These are phyloP conservation scores for Diplodia scrobiculata DNA, from an alignment of 2,329 filamentous ascomycete species.

Conservation along the genomic window DNA sequence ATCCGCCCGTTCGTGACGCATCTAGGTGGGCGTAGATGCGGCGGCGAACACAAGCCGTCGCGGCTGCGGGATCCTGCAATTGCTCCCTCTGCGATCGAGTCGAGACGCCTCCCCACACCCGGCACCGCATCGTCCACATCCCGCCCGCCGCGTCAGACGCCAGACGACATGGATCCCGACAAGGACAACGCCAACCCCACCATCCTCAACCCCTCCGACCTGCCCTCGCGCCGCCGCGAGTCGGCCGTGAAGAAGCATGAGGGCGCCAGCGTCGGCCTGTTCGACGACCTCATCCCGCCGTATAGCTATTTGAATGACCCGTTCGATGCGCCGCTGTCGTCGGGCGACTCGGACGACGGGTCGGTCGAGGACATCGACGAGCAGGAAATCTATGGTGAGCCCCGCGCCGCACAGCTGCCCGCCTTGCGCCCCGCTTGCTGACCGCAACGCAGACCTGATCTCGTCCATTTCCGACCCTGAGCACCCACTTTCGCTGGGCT, in stretches of 20 bases:
- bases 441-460: conserved; percentile 70
- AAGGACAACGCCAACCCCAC: conserved; percentile 85
- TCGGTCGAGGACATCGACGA: conserved; percentile 85
- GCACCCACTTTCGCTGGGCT: conserved; percentile 89
- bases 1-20: conserved; percentile 18
- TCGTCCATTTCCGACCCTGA: conserved; percentile 94
- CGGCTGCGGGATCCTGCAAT: conserved; percentile 18
- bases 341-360: conserved; percentile 57
- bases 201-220: conserved; percentile 82
- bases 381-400: conserved; percentile 88
- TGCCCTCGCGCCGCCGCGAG: conserved; percentile 72
- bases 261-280: conserved; percentile 56
- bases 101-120: conserved; percentile 11
- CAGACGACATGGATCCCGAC: conserved; percentile 47
- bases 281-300: conserved; percentile 56
- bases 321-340: conserved; percentile 46
- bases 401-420: not conserved
- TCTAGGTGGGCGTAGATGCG: not conserved
- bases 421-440: conserved; percentile 4
- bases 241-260: conserved; percentile 47
- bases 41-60: conserved; percentile 16
- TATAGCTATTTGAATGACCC: conserved; percentile 55
- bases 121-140: conserved; percentile 21
- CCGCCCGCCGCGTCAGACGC: conserved; percentile 18
- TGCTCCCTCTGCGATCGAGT: conserved; percentile 12